Evolutionary conservation across 805 yeast species (phyloP), one percentile per base, ranked within the genome.

Genomic region (Saccharomyces cerevisiae): DNA sequence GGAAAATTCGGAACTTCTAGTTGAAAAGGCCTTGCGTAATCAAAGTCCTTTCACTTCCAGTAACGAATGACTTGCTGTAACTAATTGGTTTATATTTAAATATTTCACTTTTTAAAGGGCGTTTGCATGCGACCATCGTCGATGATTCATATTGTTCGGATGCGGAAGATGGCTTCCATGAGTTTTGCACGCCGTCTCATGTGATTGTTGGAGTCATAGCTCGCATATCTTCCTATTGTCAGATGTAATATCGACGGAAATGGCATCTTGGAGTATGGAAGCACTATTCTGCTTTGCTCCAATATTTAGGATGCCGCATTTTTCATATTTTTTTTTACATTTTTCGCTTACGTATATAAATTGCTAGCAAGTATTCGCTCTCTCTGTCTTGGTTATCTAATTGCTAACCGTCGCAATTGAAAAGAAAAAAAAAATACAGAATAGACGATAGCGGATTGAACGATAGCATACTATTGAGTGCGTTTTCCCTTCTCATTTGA

Each of bases 1-100:
- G 27, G 43, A 55, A 4, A 59, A 56, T 13, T 64, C 74, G 0
- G 63, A 63, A 21, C 61, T 26, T n/a, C 27, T 59, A 22, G 53
- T 65, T 14, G 29, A 47, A 55, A 52, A 30, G 52, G 43, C 43
- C 22, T 9, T 36, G 11, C 43, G 17, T 22, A 36, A 17, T 17
- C 43, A 36, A 36, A 36, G 43, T 2, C 57, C 2, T 61, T 55
- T 2, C 61, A 60, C 53, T 60, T 57, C 62, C 63, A 49, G 60
- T 58, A 28, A 36, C 24, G 43, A 36, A 6, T 36, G 9, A 17
- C 6, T 36, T 8, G 2, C 4, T 36, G 17, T 21, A 22, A 17
- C 4, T 17, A 36, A 6, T 6, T 31, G 17, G 36, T 36, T 36
- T 36, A 6, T 36, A 36, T 3, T 17, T 36, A 8, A n/a, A 17